phyloP scores from a whole-genome alignment of 202 grass and related monocot species.

The Schoenoplectus triqueter region DNA sequence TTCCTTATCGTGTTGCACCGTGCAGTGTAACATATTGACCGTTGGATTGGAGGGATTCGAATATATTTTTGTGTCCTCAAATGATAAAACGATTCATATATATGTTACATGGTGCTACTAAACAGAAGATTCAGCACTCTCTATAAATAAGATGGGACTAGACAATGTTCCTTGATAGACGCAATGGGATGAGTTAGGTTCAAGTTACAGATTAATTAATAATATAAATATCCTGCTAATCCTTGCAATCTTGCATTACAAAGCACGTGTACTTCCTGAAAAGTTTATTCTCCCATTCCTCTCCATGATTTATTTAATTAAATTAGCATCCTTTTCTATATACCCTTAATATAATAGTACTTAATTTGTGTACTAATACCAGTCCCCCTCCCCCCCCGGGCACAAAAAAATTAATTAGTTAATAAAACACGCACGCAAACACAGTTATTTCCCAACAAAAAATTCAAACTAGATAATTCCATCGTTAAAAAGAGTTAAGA shows the following conservation, averaged over 20 bases:
- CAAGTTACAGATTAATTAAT: conserved; percentile 14
- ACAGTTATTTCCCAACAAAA: not conserved
- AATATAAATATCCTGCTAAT: not conserved
- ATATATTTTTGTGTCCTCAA: too few relatives aligned
- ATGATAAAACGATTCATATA: too few relatives aligned
- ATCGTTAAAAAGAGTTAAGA: not conserved
- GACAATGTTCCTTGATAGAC: conserved; percentile 31
- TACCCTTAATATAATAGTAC: not conserved
- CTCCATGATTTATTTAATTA: conserved; percentile 18
- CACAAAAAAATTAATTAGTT: not conserved
- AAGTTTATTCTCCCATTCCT: not conserved
- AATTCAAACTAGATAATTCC: not conserved
- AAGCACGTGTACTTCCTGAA: conserved; percentile 26
- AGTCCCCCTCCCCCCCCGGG: too few relatives aligned
- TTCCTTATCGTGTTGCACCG: too few relatives aligned
- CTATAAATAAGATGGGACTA: not conserved
- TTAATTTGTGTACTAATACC: not conserved
- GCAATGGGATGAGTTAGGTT: conserved; percentile 10
- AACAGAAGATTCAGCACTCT: too few relatives aligned
- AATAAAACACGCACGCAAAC: not conserved
- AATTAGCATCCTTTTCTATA: not conserved
- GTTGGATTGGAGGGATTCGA: too few relatives aligned
- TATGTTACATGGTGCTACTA: too few relatives aligned
- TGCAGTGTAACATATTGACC: too few relatives aligned
- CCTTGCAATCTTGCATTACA: not conserved